Evolutionary conservation across 495 filamentous ascomycete species (phyloP), one percentile per base, ranked within the genome.

Genomic region (Aspergillus sclerotioniger): DNA sequence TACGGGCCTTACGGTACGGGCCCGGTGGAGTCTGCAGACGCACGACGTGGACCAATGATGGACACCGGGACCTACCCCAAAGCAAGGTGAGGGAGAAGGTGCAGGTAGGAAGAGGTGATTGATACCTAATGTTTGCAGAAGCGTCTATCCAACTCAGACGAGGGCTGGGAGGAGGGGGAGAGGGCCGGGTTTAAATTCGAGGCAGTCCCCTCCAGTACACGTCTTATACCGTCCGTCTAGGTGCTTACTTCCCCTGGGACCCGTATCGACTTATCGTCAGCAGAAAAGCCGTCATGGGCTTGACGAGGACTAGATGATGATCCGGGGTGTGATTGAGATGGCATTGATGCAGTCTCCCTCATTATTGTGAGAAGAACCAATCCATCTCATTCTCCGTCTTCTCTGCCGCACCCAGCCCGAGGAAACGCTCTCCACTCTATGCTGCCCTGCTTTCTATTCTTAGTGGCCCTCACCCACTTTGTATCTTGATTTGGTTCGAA

Each of bases 1-100:
- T n/a, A 41, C 37, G n/a, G 16, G 9, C 43, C 19, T 45, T 8
- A n/a, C 43, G 15, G 19, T 45, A 8, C 29, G 13, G 39, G 46
- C 21, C 31, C 16, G 8, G 16, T 56, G 51, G 35, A 55, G 17
- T 21, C 33, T 43, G 29, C 33, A 53, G 25, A 37, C 47, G 33
- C 19, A 52, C 49, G 21, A 67, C 65, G 65, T 67, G 65, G 65
- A 62, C 65, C 61, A 64, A 62, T 64, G n/a, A 53, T 33, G 37
- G 32, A 21, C 8, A 32, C 39, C 28, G 25, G 39, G 25, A 43
- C 20, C 32, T 45, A 57, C 35, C 45, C 16, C 25, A 25, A 25
- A 5, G 25, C 25, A 25, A 25, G 25, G 37, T 20, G 19, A 48
- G 39, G 51, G 33, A 45, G 35, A 20, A 17, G 20, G 5, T 5